A percentile compares a stretch with the other conserved stretches of the same genome.
These are phyloP conservation scores for Xylaria sp. DNA, from an alignment of 495 filamentous ascomycete genomes.

Conservation along the genomic window DNA sequence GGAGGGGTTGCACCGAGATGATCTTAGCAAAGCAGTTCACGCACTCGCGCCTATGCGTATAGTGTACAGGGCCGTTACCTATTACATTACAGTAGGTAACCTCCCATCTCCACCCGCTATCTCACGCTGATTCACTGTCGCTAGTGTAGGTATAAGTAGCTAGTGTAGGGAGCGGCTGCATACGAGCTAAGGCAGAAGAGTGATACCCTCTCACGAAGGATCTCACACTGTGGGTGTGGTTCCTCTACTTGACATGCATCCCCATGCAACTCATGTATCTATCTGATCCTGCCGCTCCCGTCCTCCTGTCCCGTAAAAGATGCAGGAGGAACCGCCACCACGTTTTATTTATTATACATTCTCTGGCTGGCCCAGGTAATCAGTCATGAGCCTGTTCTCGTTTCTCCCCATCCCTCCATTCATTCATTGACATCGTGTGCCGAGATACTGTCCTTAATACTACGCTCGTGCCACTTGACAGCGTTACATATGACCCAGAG, in stretches of 20 bases:
- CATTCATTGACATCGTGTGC: neutral
- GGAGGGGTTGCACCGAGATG: constrained; percentile 22
- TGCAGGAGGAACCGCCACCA: constrained; percentile 23
- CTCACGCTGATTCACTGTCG: constrained; percentile 21
- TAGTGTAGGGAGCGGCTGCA: constrained; percentile 23
- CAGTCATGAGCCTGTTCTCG: neutral
- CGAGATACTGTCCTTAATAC: neutral
- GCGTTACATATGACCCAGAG: neutral
- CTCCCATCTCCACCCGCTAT: constrained; percentile 21
- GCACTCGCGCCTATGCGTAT: constrained; percentile 1
- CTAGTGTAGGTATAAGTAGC: constrained; percentile 3
- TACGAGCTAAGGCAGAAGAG: constrained; percentile 18
- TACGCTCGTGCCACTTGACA: neutral
- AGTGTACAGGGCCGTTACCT: constrained; percentile 22
- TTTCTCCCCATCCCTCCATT: neutral
- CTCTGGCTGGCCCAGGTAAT: constrained; percentile 17
- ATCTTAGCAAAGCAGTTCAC: constrained; percentile 13
- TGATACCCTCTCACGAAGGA: constrained; percentile 23
- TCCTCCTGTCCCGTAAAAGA: constrained; percentile 11
- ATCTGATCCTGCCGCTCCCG: constrained; percentile 17
- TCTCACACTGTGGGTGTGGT: constrained; percentile 28
- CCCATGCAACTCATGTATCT: constrained; percentile 17
- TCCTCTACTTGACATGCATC: constrained; percentile 15
- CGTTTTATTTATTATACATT: constrained; percentile 28
- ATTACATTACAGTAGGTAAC: too few species aligned